Conservation (phyloP, 208 protist genomes). For the Trypanosoma lewisi region DNA sequence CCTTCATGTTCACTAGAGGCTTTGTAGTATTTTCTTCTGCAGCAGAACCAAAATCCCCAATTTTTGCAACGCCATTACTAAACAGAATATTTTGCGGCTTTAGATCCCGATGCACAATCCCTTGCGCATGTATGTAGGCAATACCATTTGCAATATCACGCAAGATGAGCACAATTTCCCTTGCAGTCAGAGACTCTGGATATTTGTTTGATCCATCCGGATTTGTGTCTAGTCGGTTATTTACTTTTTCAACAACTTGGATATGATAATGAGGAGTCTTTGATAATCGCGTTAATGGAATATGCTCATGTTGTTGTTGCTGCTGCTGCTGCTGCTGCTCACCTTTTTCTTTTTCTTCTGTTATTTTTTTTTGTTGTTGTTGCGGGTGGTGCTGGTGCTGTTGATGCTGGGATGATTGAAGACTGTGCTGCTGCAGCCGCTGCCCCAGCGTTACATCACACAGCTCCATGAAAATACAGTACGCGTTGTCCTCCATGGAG, state of each 20-base stretch:
- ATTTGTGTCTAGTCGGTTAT: background rate
- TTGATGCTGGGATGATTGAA: too few species aligned
- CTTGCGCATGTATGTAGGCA: constrained; percentile 58
- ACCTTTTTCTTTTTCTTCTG: background rate
- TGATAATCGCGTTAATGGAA: constrained; percentile 5
- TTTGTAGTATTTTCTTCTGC: constrained; percentile 41
- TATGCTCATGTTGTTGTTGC: constrained; percentile 3
- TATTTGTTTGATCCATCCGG: background rate
- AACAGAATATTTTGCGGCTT: constrained; percentile 86
- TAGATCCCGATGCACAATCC: constrained; percentile 83
- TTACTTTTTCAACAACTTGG: background rate
- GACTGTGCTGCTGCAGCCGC: constrained; percentile 14
- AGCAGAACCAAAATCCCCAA: constrained; percentile 78
- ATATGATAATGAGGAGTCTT: background rate
- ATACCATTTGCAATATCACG: constrained; percentile 72
- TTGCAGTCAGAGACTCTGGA: constrained; percentile 7
- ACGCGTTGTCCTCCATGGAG: constrained; percentile 54
- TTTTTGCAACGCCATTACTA: constrained; percentile 63
- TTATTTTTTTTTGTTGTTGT: too few species aligned
- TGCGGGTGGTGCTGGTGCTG: too few species aligned
- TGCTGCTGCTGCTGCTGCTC: background rate
- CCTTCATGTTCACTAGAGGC: constrained; percentile 70
- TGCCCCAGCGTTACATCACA: constrained; percentile 54
- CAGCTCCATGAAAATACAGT: constrained; percentile 85
- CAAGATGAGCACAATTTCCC: constrained; percentile 44